These are phyloP conservation scores for Magnolia officinalis DNA, from an alignment of 164 flowering plant species.

Conservation along the genomic window DNA sequence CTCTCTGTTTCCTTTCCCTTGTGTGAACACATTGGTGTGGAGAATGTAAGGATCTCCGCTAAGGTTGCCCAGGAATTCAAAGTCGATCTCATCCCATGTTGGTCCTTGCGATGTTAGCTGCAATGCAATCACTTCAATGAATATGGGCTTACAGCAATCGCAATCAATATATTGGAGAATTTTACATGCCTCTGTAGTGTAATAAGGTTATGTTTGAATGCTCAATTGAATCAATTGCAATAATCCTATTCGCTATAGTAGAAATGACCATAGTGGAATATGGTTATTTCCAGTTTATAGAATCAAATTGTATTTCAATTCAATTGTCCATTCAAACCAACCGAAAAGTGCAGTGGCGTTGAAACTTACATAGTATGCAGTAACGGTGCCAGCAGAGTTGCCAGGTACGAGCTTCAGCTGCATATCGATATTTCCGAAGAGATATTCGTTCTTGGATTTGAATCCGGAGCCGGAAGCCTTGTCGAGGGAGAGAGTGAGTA, in stretches of 20 bases:
- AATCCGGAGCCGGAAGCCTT: conserved; percentile 1
- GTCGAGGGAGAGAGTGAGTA: conserved; percentile 11
- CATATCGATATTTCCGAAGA: conserved; percentile 10
- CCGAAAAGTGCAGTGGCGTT: neutral
- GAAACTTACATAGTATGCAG: conserved; percentile 9
- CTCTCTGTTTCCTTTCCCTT: conserved; percentile 13
- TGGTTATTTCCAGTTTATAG: neutral
- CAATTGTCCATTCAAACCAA: neutral
- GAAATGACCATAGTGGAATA: neutral
- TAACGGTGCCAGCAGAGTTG: conserved; percentile 12
- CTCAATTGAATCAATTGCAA: neutral
- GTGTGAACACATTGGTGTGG: conserved; percentile 13
- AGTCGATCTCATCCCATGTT: conserved; percentile 4
- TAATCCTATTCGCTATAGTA: neutral
- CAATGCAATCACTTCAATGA: neutral
- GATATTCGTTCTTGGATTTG: conserved; percentile 10
- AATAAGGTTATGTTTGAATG: neutral
- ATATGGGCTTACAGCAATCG: neutral
- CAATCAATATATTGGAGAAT: neutral
- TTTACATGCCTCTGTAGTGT: neutral
- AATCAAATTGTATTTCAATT: neutral
- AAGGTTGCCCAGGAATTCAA: conserved; percentile 9
- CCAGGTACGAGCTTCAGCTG: conserved; percentile 9
- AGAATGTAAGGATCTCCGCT: conserved; percentile 7
- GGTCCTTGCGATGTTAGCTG: conserved; percentile 6